A percentile compares a stretch with the other conserved stretches of the same genome.
Conservation (phyloP, 495 filamentous ascomycete species). For the Tetracladium marchalianum region DNA sequence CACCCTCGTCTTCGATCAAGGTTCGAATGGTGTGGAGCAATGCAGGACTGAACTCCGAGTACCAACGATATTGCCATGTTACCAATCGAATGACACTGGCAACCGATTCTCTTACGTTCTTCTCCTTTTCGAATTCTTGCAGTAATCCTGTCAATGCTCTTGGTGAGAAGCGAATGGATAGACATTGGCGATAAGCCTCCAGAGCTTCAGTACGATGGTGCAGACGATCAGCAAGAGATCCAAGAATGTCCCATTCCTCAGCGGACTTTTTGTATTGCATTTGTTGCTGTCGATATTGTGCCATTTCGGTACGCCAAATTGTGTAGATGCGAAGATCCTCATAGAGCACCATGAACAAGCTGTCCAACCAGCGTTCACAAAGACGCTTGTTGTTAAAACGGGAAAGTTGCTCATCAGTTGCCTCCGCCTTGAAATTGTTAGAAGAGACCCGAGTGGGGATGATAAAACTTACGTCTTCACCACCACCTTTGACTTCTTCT, state of each 20-base stretch:
- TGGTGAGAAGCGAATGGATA: slow-evolving; percentile 75
- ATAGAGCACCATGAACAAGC: slow-evolving; percentile 97
- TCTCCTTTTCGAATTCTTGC: slow-evolving; percentile 58
- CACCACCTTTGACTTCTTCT: slow-evolving; percentile 69
- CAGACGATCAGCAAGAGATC: slow-evolving; percentile 81
- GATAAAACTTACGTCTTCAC: slow-evolving; percentile 56
- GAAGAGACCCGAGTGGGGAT: neutral
- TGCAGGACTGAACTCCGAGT: slow-evolving; percentile 95
- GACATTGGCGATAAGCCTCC: slow-evolving; percentile 81
- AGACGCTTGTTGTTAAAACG: slow-evolving; percentile 90
- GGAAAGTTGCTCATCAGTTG: slow-evolving; percentile 45
- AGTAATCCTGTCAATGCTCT: slow-evolving; percentile 82
- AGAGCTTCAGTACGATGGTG: slow-evolving; percentile 83
- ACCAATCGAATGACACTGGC: slow-evolving; percentile 77
- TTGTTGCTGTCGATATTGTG: slow-evolving; percentile 79
- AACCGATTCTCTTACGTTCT: slow-evolving; percentile 65
- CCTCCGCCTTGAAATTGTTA: slow-evolving; percentile 24
- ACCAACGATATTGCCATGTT: slow-evolving; percentile 98
- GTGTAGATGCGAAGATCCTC: slow-evolving; percentile 97
- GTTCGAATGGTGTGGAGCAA: slow-evolving; percentile 78
- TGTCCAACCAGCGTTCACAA: slow-evolving; percentile 96
- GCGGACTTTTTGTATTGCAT: slow-evolving; percentile 91
- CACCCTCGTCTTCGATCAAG: slow-evolving; percentile 94
- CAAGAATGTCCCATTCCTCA: slow-evolving; percentile 97
- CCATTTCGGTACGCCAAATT: slow-evolving; percentile 97